A percentile compares a stretch with the other conserved stretches of the same genome.
phyloP scores from a whole-genome alignment of 2,329 filamentous ascomycete species.

The Thermothelomyces thermophilus region DNA sequence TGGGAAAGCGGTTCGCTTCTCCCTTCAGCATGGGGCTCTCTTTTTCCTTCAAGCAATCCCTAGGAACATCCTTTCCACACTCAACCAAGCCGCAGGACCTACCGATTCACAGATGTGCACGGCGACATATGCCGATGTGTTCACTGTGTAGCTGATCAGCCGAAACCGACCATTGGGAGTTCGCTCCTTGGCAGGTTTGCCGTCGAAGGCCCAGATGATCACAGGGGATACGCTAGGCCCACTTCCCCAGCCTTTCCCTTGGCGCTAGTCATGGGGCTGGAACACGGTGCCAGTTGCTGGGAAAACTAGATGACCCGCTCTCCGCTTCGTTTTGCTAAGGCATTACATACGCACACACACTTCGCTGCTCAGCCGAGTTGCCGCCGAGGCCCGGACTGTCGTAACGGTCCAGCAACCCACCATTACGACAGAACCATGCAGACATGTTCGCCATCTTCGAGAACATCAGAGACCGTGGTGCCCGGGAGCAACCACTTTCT shows the following conservation, averaged over 20 bases:
- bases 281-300: background rate
- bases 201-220: background rate
- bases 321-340: slow-evolving; percentile 16
- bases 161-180: background rate
- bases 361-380: slow-evolving; percentile 7
- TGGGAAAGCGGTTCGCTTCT: no score
- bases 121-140: background rate
- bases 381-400: slow-evolving; percentile 3
- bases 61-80: background rate
- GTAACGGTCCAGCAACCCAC: background rate
- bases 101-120: background rate
- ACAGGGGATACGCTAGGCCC: background rate
- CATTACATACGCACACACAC: slow-evolving; percentile 6
- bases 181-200: background rate
- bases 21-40: background rate
- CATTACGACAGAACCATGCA: slow-evolving; percentile 3
- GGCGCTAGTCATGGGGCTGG: background rate
- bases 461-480: slow-evolving; percentile 7
- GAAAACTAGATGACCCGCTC: slow-evolving; percentile 9
- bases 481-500: background rate
- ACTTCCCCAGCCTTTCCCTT: slow-evolving; percentile 1
- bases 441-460: slow-evolving; percentile 10
- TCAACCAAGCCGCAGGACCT: background rate
- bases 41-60: background rate
- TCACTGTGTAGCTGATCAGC: background rate